Evolutionary conservation across 1,284 basidiomycete species (phyloP), one percentile per base, ranked within the genome.

Genomic region (Cryptococcus neoformans): DNA sequence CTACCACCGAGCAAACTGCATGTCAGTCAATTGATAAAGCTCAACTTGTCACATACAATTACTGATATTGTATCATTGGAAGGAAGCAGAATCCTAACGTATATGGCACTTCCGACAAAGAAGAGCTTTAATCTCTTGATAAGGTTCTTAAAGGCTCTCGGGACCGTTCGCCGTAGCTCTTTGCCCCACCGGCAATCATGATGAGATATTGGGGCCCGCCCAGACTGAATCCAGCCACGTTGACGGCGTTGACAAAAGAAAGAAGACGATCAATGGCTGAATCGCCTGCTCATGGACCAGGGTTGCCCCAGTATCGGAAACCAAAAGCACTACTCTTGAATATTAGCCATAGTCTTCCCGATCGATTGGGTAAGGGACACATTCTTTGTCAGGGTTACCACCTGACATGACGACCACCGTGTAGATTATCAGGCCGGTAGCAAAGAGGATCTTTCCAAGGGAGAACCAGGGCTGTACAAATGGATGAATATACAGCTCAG

Each of bases 381-480:
- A 44, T 28, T 42, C 46, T 45, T 56, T 50, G 37, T 56, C 49
- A 17, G 21, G 21, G 21, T 21, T 21, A 21, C 21, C 21, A 21
- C 21, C 21, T 21, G 21, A 21, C 21, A 21, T 21, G 21, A 21
- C 21, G 21, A 21, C 21, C 21, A 21, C 21, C 21, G 12, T 85
- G 56, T 81, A 78, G 50, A 89, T 44, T 16, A 47, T 83, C 47
- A 74, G 58, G 39, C 65, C 67, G 21, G 64, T 55, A 17, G 64
- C 65, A 14, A 67, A 57, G 48, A 69, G 51, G 55, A 74, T 58
- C 53, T 67, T 66, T 49, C 66, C 57, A 6, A 65, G 45, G 17
- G 60, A 54, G 44, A 69, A 55, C 69, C 68, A 73, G 60, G 21
- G 21, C 21, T 21, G 21, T 21, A 21, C 21, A 21, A 21, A 21